Percentiles rank a stretch among this genome's conserved stretches.
These are phyloP conservation scores for Talaromyces trachyspermus DNA, from an alignment of 495 filamentous ascomycete species.

Conservation along the genomic window DNA sequence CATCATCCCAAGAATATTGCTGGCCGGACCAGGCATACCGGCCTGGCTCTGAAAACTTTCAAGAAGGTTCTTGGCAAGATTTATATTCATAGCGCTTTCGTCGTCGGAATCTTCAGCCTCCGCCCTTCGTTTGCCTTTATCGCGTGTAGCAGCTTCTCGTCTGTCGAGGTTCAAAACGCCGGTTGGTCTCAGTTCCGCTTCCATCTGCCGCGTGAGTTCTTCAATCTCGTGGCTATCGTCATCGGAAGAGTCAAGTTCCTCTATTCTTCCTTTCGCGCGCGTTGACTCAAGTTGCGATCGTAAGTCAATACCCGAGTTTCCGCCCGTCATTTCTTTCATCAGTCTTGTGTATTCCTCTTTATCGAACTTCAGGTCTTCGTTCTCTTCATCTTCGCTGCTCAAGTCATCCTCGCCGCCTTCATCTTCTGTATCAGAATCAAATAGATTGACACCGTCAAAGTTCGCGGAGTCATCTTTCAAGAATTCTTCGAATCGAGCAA, in stretches of 20 bases:
- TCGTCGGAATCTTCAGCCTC: constrained; percentile 25
- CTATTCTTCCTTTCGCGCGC: constrained; percentile 25
- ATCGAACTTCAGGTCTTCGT: constrained; percentile 71
- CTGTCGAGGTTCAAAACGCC: constrained; percentile 65
- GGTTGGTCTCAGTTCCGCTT: constrained; percentile 67
- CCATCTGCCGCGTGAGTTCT: constrained; percentile 69
- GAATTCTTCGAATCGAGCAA: constrained; percentile 87
- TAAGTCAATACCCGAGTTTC: constrained; percentile 43
- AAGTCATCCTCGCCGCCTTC: constrained; percentile 51
- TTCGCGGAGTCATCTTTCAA: constrained; percentile 80
- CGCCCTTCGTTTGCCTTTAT: constrained; percentile 10
- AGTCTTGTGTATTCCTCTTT: constrained; percentile 76
- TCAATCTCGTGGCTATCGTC: constrained; percentile 65
- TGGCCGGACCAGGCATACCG: constrained; percentile 74
- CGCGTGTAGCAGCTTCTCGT: constrained; percentile 18
- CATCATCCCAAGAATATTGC: constrained; percentile 81
- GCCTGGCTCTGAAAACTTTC: constrained; percentile 86
- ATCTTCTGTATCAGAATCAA: constrained; percentile 62
- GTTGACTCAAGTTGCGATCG: constrained; percentile 16
- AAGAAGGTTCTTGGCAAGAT: constrained; percentile 84
- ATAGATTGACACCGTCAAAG: constrained; percentile 63
- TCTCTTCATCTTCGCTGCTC: constrained; percentile 57
- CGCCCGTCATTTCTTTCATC: constrained; percentile 95
- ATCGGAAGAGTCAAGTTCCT: constrained; percentile 43
- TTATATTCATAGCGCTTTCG: constrained; percentile 72